Evolutionary conservation across 345 rosid genomes (phyloP), one percentile per base, ranked within the genome.

Genomic region (Syzygium jambos): DNA sequence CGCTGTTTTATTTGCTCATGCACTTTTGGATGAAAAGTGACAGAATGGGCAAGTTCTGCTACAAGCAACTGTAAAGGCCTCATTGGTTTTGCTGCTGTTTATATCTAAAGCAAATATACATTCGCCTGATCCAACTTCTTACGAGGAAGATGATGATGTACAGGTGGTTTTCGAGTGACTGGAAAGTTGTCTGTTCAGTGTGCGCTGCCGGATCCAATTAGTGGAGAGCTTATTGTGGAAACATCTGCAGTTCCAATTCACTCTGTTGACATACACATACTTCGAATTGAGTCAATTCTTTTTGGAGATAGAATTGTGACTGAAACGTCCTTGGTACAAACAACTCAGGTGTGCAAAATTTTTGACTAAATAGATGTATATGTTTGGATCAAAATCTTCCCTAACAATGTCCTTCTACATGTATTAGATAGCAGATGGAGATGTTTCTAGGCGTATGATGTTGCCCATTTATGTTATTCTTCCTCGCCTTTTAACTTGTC

Each of bases 401-500:
- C 65, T 55, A 73, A 73, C 46, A 68, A 19, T 21, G 25, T 73
- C 49, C 80, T 73, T 88, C 49, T 12, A 89, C 49, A 56, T 89
- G 87, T 90, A 38, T 83, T 90, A 97, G 98, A 91, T 97, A 90
- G 96, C 95, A n/a, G 98, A 97, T 91, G 98, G 99, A 90, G 98
- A 97, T 92, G 93, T 97, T 77, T 97, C 94, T 87, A 94, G 87
- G 56, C 91, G 91, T 88, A 89, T 94, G 93, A 91, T 92, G 85
- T 86, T 97, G 86, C 99, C 98, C 43, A 94, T 97, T 86, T 89
- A 97, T 80, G 94, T 95, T 85, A 86, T 95, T 88, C 95, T 94
- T 57, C 99, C 98, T 73, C 98, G 98, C 80, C 99, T 97, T 89
- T 89, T 96, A 87, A 91, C 96, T 87, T 95, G 97, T 89, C 98